Percentiles rank a stretch among this genome's conserved stretches.
These are phyloP conservation scores for Scutellaria galericulata DNA, from an alignment of 257 asterid species.

Conservation along the genomic window DNA sequence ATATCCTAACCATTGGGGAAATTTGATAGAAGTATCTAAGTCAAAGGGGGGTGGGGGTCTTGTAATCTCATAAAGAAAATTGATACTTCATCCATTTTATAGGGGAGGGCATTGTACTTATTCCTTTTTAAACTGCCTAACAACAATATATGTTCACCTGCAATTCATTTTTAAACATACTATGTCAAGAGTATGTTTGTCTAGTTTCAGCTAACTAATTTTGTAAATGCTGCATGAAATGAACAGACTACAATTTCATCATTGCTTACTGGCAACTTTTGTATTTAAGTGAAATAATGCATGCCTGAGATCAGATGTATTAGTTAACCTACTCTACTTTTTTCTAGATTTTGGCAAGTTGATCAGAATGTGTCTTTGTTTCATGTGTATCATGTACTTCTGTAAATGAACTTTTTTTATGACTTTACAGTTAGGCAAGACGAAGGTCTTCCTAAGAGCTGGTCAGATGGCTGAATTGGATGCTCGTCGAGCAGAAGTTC, in stretches of 20 bases:
- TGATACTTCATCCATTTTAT: not conserved
- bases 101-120: not conserved
- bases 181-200: not conserved
- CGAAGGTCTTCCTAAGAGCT: conserved; percentile 97
- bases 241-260: conserved; percentile 20
- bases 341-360: conserved; percentile 8
- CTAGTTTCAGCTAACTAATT: not conserved
- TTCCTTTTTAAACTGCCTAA: conserved; percentile 5
- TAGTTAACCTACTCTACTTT: not conserved
- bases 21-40: conserved; percentile 13
- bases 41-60: not conserved
- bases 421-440: conserved; percentile 82
- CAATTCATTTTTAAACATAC: conserved; percentile 12
- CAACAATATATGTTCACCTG: conserved; percentile 1
- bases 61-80: conserved; percentile 5
- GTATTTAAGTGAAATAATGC: conserved; percentile 4
- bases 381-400: conserved; percentile 11
- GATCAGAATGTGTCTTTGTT: not conserved
- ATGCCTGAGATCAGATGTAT: conserved; percentile 24
- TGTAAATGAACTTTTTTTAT: conserved; percentile 30
- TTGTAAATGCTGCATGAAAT: not conserved
- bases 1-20: not conserved
- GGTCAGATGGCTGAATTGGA: conserved; percentile 99
- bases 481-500: conserved; percentile 95
- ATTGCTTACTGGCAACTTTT: conserved; percentile 14